Conservation (phyloP, 768 basidiomycete genomes). For the Lactarius pseudohatsudake region DNA sequence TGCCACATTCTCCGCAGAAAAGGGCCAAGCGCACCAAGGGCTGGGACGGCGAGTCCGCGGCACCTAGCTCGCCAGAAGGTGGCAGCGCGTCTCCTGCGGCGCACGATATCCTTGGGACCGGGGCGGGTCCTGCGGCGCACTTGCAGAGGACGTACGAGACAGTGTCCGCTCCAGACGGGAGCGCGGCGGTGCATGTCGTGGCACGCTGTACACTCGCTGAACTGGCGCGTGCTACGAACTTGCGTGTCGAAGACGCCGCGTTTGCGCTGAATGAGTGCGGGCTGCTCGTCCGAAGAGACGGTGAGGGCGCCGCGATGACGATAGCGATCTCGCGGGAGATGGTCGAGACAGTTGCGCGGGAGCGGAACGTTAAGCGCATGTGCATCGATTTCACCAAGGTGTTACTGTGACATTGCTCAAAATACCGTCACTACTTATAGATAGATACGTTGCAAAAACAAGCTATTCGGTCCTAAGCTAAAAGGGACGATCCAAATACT, state of each 20-base stretch:
- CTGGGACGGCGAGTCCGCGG: constrained; percentile 65
- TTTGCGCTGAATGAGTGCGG: constrained; percentile 90
- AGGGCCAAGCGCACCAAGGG: constrained; percentile 46
- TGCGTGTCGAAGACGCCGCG: constrained; percentile 82
- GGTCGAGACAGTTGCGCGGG: constrained; percentile 64
- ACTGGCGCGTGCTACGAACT: constrained; percentile 75
- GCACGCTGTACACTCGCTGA: constrained; percentile 72
- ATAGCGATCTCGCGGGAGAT: constrained; percentile 62
- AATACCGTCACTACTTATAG: neutral
- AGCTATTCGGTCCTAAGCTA: neutral
- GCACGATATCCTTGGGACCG: constrained; percentile 17
- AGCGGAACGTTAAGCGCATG: constrained; percentile 70
- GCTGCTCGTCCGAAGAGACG: constrained; percentile 49
- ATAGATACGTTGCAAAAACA: neutral
- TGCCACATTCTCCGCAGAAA: constrained; percentile 11
- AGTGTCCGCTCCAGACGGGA: constrained; percentile 58
- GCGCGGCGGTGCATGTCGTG: constrained; percentile 66
- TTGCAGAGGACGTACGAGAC: constrained; percentile 54
- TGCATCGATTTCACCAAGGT: constrained; percentile 63
- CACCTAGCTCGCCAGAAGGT: constrained; percentile 37
- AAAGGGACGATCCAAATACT: neutral
- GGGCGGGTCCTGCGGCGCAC: constrained; percentile 45
- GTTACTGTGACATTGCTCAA: constrained; percentile 39
- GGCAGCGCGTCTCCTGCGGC: constrained; percentile 15
- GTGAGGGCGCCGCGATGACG: constrained; percentile 40